Evolutionary conservation across 352 stramenopile species (phyloP).

Genomic region (Phytophthora sp.): DNA sequence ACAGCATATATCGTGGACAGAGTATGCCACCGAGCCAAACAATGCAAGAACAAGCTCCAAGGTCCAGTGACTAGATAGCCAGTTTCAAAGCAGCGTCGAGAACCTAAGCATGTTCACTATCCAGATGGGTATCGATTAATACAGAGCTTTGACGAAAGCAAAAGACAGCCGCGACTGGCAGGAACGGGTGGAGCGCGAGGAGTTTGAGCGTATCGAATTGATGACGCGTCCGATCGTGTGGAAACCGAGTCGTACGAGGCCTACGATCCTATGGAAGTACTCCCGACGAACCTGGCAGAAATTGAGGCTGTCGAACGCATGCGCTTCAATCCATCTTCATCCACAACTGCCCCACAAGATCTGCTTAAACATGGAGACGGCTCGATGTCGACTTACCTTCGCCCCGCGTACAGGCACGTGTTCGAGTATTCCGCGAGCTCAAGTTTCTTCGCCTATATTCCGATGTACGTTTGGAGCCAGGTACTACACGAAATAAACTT

Average conservation of each 20-base stretch:
- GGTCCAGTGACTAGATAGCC: not conserved
- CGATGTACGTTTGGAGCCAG: not conserved
- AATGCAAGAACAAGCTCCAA: not conserved
- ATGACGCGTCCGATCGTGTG: not conserved
- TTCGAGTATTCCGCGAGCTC: not conserved
- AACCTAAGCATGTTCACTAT: not conserved
- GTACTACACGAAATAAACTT: not conserved
- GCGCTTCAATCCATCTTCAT: not conserved
- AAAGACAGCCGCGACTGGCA: not conserved
- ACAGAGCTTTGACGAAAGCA: not conserved
- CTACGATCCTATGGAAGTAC: too few relatives aligned
- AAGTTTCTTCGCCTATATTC: not conserved
- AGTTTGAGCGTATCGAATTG: not conserved
- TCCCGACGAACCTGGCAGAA: not conserved
- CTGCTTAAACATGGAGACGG: not conserved
- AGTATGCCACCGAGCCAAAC: not conserved
- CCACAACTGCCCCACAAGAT: not conserved
- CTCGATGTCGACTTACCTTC: not conserved
- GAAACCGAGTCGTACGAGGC: not conserved
- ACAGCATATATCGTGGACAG: constrained; percentile 2
- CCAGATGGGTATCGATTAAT: not conserved
- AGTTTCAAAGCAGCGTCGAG: constrained; percentile 4
- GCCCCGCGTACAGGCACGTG: not conserved
- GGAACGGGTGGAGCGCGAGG: not conserved
- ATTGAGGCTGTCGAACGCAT: not conserved